Percentiles rank a stretch among this genome's conserved stretches.
phyloP scores from a whole-genome alignment of 371 early-diverging fungal genomes.

The Haplosporangium sp. region DNA sequence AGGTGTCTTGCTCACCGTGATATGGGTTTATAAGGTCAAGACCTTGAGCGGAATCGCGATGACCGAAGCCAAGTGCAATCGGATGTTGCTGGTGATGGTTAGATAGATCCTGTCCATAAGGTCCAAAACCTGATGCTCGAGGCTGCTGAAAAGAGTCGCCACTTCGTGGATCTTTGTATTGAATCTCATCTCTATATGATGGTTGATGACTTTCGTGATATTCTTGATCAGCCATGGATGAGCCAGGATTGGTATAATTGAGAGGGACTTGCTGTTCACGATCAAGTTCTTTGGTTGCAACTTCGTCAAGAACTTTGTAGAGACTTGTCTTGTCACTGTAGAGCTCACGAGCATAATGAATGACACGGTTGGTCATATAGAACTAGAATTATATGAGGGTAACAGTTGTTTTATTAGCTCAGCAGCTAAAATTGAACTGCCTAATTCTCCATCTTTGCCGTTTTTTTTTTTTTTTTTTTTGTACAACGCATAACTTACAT shows the following conservation, averaged over 20 bases:
- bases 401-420: neutral
- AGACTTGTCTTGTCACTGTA: slow-evolving; percentile 33
- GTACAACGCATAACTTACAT: slow-evolving; percentile 19
- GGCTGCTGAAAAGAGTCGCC: slow-evolving; percentile 21
- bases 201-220: slow-evolving; percentile 23
- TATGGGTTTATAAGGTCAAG: slow-evolving; percentile 36
- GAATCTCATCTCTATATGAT: slow-evolving; percentile 52
- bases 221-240: slow-evolving; percentile 17
- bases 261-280: slow-evolving; percentile 56
- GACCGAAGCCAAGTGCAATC: slow-evolving; percentile 37
- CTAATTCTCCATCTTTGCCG: neutral
- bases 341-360: slow-evolving; percentile 54
- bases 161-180: slow-evolving; percentile 37
- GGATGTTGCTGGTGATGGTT: slow-evolving; percentile 15
- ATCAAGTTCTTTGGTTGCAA: slow-evolving; percentile 43
- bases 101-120: slow-evolving; percentile 22
- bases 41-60: slow-evolving; percentile 30
- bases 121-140: slow-evolving; percentile 19
- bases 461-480: neutral
- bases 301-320: slow-evolving; percentile 50
- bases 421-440: neutral
- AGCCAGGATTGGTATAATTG: slow-evolving; percentile 42
- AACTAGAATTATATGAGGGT: slow-evolving; percentile 20
- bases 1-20: slow-evolving; percentile 30
- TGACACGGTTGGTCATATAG: slow-evolving; percentile 54